Base-by-base conservation (phyloP, 2,329 filamentous ascomycete genomes). In the Arthrobotrys sphaeroides region DNA sequence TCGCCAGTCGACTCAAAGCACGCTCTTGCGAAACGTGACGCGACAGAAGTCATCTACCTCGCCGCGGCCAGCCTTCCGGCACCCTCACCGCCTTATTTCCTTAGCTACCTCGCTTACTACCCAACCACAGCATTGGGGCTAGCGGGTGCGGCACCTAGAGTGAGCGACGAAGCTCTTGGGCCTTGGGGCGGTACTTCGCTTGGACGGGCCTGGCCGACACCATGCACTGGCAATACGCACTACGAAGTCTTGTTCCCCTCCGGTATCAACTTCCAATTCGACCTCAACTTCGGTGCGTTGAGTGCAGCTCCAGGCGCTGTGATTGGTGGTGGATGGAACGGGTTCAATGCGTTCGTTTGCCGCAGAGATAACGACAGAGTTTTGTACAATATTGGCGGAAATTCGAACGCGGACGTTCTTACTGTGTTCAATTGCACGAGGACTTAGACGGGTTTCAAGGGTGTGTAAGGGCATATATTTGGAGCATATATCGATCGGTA, bases 41-140 rank as follows among this genome's bases (percentile, higher is more conserved):
- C 70, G n/a, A 74, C 61, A 9, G 70, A 74, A 42, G 70, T 74
- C n/a, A 74, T 74, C 7, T 74, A 74, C 38, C 61, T 74, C 12
- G 47, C 70, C 7, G 62, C 51, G 0, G 24, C 26, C 16, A 6
- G 43, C n/a, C 24, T 43, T 5, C 53, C 62, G 3, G 24, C 28
- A 24, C 53, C 40, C 3, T 24, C 18, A 10, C 26, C 43, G 1
- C 33, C 70, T 1, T 67, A 67, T 31, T 74, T 43, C 16, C 53
- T 74, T 36, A 24, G 61, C 22, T 67, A 61, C 26, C 5, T 62
- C 2, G 70, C 70, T 2, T 74, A 74, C 31, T 74, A 74, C 26
- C 51, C 51, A 3, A 74, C 61, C 7, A 40, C 62, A 4, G 33
- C 36, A 2, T 24, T 67, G 1, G 70, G 53, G 3, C 12, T 26